Evolutionary conservation across 345 rosid species (phyloP).

Genomic region (sweet orange (Citrus sinensis)): DNA sequence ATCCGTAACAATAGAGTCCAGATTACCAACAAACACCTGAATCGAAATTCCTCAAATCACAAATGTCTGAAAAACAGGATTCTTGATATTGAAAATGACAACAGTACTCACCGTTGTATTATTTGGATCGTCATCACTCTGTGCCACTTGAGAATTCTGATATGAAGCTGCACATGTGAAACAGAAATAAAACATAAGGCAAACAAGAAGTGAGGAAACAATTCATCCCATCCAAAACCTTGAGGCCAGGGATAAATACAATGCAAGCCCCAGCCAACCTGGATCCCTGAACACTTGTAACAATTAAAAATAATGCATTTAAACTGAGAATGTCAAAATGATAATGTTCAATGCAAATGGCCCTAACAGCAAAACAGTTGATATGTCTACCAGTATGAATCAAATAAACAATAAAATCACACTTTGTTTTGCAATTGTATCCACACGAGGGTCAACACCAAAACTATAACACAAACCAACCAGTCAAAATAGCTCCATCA

Average conservation of each 20-base stretch:
- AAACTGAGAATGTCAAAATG: neutral
- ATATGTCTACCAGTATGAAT: neutral
- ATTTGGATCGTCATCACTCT: constrained; percentile 71
- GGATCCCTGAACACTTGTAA: neutral
- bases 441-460: neutral
- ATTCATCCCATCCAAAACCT: neutral
- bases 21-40: constrained; percentile 88
- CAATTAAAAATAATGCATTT: neutral
- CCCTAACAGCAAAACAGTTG: neutral
- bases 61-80: neutral
- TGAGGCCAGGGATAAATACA: neutral
- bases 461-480: neutral
- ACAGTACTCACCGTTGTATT: constrained; percentile 80
- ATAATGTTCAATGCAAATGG: neutral
- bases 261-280: neutral
- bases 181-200: constrained; percentile 13
- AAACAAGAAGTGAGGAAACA: neutral
- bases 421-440: neutral
- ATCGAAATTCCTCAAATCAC: constrained; percentile 14
- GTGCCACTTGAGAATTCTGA: constrained; percentile 57
- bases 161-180: constrained; percentile 69
- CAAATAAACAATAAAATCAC: neutral
- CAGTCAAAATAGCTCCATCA: neutral
- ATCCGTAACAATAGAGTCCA: constrained; percentile 73
- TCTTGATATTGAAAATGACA: constrained; percentile 3